Evolutionary conservation across 2,329 filamentous ascomycete species (phyloP).

Genomic region (Aspergillus tanneri): DNA sequence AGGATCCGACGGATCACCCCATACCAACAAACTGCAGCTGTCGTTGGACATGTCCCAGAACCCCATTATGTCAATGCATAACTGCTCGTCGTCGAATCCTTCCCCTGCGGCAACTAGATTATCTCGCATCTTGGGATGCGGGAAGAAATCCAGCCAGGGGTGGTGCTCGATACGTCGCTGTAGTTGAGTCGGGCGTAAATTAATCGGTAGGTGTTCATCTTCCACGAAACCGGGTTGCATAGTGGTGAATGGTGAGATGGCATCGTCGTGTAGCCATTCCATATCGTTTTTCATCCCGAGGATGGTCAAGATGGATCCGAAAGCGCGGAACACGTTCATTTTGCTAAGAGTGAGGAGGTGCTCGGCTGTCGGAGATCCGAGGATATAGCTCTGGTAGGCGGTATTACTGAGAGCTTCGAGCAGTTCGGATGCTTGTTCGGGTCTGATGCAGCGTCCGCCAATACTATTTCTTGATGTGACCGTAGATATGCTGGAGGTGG

Average conservation of each 20-base stretch:
- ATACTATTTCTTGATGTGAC: neutral
- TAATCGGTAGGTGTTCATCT: constrained; percentile 21
- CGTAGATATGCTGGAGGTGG: neutral
- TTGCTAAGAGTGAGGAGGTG: constrained; percentile 35
- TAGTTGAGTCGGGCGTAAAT: constrained; percentile 40
- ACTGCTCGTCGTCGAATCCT: constrained; percentile 33
- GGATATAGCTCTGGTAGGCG: constrained; percentile 25
- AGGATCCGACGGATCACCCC: constrained; percentile 50
- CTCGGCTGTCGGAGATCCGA: constrained; percentile 27
- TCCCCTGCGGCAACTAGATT: constrained; percentile 38
- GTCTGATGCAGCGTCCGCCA: constrained; percentile 1
- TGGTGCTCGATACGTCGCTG: constrained; percentile 43
- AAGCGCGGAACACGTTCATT: constrained; percentile 39
- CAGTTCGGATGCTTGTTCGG: neutral
- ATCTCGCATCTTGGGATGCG: constrained; percentile 40
- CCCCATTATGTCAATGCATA: constrained; percentile 43
- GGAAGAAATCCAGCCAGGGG: constrained; percentile 39
- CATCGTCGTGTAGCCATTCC: constrained; percentile 29
- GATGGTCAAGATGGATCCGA: constrained; percentile 27
- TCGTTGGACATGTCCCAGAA: constrained; percentile 25
- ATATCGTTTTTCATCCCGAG: constrained; percentile 22
- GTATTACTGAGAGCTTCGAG: constrained; percentile 19
- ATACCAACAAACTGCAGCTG: constrained; percentile 46
- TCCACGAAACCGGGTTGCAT: constrained; percentile 8
- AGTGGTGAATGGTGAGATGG: constrained; percentile 29